Base-by-base conservation (phyloP, 225 moss, liverwort and hornwort genomes). In the Physcomitrium patens region DNA sequence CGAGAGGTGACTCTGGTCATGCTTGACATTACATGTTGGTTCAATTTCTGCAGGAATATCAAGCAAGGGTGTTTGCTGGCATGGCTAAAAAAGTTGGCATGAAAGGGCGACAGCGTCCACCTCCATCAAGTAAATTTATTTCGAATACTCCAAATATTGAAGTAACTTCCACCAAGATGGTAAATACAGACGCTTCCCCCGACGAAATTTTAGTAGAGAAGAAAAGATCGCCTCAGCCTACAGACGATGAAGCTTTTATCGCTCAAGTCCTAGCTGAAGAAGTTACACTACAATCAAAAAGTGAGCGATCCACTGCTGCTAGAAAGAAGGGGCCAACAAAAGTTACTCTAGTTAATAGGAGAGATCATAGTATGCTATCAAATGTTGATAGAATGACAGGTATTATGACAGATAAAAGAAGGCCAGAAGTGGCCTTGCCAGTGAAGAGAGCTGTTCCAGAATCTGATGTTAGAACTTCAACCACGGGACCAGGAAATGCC, bases 211-310 rank as follows among this genome's bases (percentile, higher is more conserved):
- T 1, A 51, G 73, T 55, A 8, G 83, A 77, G 47, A 82, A 74
- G 71, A 69, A 26, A 45, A 79, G 58, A 17, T 7, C 79, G 17
- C 15, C 42, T 24, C 69, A 23, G 55, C 70, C 27, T 73, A 27
- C 67, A 20, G 23, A 53, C 24, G 89, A 89, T 63, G 76, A 82
- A 64, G 78, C 67, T 41, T 88, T 88, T 55, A 46, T 88, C 55
- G 88, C 88, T 7, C 82, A 85, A 78, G 88, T 88, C 70, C 78
- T 88, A 12, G 88, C 88, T 17, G 85, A 85, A 75, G 88, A 83
- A 44, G 78, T 78, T 46, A 80, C 80, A 22, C 78, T 78, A 10
- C 41, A 83, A 67, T 73, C 80, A 42, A 77, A 72, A 76, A 82
- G 78, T 41, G 80, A 80, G 72, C 79, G 84, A 24, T 81, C 80